phyloP scores from a whole-genome alignment of 2,329 filamentous ascomycete genomes.

The Leptosphaerulina australis region DNA sequence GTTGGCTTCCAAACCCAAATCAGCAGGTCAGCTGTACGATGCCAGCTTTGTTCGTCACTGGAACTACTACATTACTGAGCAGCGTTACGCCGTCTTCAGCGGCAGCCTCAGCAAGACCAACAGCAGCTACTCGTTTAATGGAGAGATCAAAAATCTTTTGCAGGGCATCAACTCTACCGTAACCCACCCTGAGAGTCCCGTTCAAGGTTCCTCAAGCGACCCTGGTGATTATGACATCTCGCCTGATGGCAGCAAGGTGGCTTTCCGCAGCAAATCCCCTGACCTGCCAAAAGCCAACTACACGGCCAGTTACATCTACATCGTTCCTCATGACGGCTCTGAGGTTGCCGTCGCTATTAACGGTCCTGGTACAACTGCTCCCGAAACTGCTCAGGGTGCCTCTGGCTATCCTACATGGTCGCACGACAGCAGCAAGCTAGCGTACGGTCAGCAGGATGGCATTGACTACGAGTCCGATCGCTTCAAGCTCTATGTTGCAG shows the following conservation, averaged over 20 bases:
- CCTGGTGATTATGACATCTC: constrained; percentile 77
- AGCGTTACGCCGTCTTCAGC: constrained; percentile 76
- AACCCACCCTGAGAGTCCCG: constrained; percentile 67
- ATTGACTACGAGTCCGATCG: constrained; percentile 77
- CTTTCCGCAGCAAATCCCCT: constrained; percentile 78
- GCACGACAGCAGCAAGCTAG: constrained; percentile 71
- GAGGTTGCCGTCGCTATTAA: constrained; percentile 40
- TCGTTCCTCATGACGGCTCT: constrained; percentile 70
- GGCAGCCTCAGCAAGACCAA: constrained; percentile 59
- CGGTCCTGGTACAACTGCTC: constrained; percentile 39
- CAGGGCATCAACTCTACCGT: constrained; percentile 65
- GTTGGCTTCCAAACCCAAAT: constrained; percentile 63
- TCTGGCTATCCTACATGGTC: constrained; percentile 73
- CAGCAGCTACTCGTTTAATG: constrained; percentile 39
- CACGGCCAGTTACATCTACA: constrained; percentile 83
- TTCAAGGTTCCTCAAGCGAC: constrained; percentile 75
- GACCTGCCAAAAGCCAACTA: constrained; percentile 72
- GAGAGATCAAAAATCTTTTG: constrained; percentile 54
- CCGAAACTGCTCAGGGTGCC: constrained; percentile 63
- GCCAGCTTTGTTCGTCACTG: constrained; percentile 81
- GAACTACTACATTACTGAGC: constrained; percentile 73
- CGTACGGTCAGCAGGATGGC: constrained; percentile 75
- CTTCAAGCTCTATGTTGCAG: constrained; percentile 56
- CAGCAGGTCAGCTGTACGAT: constrained; percentile 73
- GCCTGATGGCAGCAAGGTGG: constrained; percentile 64